Evolutionary conservation across 495 filamentous ascomycete species (phyloP).

Genomic region (Delitschia confertaspora): DNA sequence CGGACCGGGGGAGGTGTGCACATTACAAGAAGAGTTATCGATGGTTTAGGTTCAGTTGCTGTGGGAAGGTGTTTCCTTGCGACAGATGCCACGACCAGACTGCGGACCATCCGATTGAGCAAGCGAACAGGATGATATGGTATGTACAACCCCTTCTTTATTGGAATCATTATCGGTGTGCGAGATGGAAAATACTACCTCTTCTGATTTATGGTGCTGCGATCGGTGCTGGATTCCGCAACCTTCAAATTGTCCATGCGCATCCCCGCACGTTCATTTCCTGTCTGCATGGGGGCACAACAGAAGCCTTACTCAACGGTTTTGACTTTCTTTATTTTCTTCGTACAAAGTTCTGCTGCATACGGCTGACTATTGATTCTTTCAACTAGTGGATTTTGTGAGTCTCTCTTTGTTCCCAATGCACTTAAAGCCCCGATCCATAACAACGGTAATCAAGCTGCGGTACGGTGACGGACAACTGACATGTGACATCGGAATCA

Average conservation of each 20-base stretch:
- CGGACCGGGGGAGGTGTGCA: slow-evolving; percentile 60
- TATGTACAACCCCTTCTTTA: slow-evolving; percentile 28
- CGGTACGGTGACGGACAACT: slow-evolving; percentile 1
- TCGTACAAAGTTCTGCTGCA: slow-evolving; percentile 34
- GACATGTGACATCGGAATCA: slow-evolving; percentile 9
- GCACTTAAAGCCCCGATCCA: slow-evolving; percentile 2
- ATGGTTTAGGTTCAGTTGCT: slow-evolving; percentile 69
- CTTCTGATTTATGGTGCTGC: not conserved
- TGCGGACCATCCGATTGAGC: slow-evolving; percentile 67
- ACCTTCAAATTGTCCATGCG: not conserved
- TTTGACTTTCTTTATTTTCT: slow-evolving; percentile 28
- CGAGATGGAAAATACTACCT: not conserved
- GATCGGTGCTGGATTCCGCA: not conserved
- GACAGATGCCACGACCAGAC: slow-evolving; percentile 74
- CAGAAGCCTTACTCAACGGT: slow-evolving; percentile 30
- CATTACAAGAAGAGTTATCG: slow-evolving; percentile 76
- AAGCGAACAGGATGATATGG: slow-evolving; percentile 86
- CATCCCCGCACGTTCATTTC: slow-evolving; percentile 10
- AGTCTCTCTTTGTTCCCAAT: slow-evolving; percentile 2
- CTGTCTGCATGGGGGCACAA: not conserved
- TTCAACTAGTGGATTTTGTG: slow-evolving; percentile 19
- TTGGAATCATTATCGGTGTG: not conserved
- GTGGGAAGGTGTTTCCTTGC: slow-evolving; percentile 64
- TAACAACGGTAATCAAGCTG: not conserved
- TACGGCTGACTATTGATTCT: slow-evolving; percentile 3